Percentiles rank a stretch among this genome's conserved stretches.
These are phyloP conservation scores for Aspergillus transmontanensis DNA, from an alignment of 2,329 filamentous ascomycete genomes.

Conservation along the genomic window DNA sequence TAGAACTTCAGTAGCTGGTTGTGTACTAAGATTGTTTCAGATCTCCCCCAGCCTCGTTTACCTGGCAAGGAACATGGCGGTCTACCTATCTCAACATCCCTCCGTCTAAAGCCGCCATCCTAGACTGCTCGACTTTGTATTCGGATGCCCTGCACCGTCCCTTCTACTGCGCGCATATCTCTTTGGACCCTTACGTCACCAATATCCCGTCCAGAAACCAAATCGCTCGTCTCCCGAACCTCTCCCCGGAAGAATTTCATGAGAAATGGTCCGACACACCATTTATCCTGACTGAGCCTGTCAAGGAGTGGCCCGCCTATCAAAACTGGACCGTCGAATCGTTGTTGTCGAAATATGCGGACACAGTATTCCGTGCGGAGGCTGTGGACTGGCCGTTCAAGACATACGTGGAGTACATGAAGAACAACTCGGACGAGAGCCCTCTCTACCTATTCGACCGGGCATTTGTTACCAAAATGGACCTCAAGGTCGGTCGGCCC, in stretches of 20 bases:
- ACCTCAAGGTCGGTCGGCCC: conserved; percentile 59
- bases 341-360: conserved; percentile 65
- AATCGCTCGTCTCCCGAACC: conserved; percentile 69
- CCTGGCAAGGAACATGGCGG: conserved; percentile 84
- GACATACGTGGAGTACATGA: conserved; percentile 84
- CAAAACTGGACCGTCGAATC: conserved; percentile 71
- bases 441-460: conserved; percentile 92
- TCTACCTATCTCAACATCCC: conserved; percentile 70
- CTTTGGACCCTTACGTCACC: conserved; percentile 65
- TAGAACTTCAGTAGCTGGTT: conserved; percentile 10
- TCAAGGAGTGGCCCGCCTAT: conserved; percentile 79
- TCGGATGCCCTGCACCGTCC: conserved; percentile 89
- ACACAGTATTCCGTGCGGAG: conserved; percentile 80
- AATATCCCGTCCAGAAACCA: conserved; percentile 74
- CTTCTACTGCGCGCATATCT: conserved; percentile 82
- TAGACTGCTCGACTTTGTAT: conserved; percentile 78
- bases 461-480: conserved; percentile 84
- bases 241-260: conserved; percentile 74
- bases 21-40: conserved; percentile 24
- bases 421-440: conserved; percentile 77
- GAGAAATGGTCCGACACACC: conserved; percentile 75
- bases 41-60: conserved; percentile 45
- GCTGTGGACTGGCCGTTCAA: conserved; percentile 87
- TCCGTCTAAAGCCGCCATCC: conserved; percentile 53
- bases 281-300: conserved; percentile 82